Evolutionary conservation across 2,329 filamentous ascomycete species (phyloP), one percentile per base, ranked within the genome.

Genomic region (Pseudogymnoascus sp.): DNA sequence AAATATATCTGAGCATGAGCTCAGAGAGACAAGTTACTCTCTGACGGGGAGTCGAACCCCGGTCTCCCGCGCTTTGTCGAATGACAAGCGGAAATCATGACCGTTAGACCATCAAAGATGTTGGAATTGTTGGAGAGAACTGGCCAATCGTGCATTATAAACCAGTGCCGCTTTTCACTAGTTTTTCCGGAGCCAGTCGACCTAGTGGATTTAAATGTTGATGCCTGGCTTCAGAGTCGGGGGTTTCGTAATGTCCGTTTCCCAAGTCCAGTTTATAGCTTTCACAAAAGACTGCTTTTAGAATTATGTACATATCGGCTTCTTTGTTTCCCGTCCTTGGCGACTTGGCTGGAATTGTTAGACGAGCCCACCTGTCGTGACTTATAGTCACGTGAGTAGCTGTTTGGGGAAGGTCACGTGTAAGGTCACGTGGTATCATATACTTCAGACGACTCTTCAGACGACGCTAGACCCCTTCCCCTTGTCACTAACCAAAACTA

Each of bases 31-130:
- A 60, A 28, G 16, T 35, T 33, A 67, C 66, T 67, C 66, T 67
- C 66, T 66, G 65, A 67, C 67, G 66, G 67, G 67, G 67, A 68
- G 63, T 68, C 65, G 65, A 68, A 68, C 67, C 66, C 67, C 66
- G 66, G 65, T 68, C 67, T 68, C 66, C 66, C 67, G 67, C 65
- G 67, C 42, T 25, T 64, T 64, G 63, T 61, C 63, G 42, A 33
- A 33, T 63, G 62, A 49, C 67, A 68, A 68, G 67, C 67, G 67
- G 67, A 68, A 68, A 68, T 68, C 67, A 68, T 68, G 64, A 68
- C 67, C 67, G 67, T 68, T 68, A 68, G 67, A 68, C 67, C 67
- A 68, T 68, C 62, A 60, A 62, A 62, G 62, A 63, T 11, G 11
- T 36, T 59, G 55, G 22, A 36, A 59, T 52, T 52, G 45, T 52